Evolutionary conservation across 2,329 filamentous ascomycete genomes (phyloP), one percentile per base, ranked within the genome.

Genomic region (Fusarium cicatricum): DNA sequence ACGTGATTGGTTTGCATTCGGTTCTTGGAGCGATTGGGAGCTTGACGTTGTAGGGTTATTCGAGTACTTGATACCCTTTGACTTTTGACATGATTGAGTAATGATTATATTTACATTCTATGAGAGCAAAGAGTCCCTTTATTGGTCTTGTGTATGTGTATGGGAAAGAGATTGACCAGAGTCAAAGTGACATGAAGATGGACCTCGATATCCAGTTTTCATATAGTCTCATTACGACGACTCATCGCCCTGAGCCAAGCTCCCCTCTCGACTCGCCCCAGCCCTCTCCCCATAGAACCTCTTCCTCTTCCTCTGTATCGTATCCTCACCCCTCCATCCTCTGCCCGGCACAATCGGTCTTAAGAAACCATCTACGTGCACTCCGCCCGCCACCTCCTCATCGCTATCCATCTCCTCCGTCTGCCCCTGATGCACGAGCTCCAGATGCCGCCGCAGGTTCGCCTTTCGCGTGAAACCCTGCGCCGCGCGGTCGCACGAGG

Each of bases 341-440:
- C 68, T 73, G 7, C 78, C 74, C 1, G 77, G 71, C 52, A 77
- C 74, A 46, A 90, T 79, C 4, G 82, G 81, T 67, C 78, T 77
- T 64, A 91, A 62, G 66, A 89, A 91, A 0, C 88, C 85, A 70
- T 91, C 88, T 2, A 85, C 81, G 64, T 90, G 88, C 16, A 90
- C 85, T 0, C 80, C 87, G 0, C 87, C 88, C 9, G 79, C 63
- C 65, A 85, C 81, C 65, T 86, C 84, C 52, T 81, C 82, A 65
- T 78, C 82, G 54, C 80, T 76, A 16, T 76, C 75, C 28, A 69
- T 61, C 31, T 76, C 65, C 11, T 68, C 69, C 67, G 48, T 70
- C 72, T 47, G 71, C 65, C 70, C 71, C n/a, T 71, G 70, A 55
- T 80, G 77, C 15, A 79, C 65, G 7, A 72, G 66, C 29, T 71